A percentile compares a stretch with the other conserved stretches of the same genome.
Conservation (phyloP, 2,329 filamentous ascomycete genomes). For the Ascochyta pisi region DNA sequence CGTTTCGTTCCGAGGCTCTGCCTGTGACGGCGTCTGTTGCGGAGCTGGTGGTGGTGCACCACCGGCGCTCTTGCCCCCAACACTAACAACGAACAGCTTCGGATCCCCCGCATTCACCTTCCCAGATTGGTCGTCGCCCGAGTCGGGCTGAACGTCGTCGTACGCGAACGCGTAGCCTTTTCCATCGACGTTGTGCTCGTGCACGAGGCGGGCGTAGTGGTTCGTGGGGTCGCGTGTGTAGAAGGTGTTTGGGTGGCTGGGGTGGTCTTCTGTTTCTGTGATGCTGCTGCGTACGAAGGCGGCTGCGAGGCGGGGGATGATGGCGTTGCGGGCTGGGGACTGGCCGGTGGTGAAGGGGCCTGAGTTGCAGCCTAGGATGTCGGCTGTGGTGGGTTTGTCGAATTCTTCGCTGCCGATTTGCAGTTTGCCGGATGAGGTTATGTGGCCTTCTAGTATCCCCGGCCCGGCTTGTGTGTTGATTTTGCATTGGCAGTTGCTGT, state of each 20-base stretch:
- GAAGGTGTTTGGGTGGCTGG: slow-evolving; percentile 5
- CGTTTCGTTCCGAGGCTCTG: neutral
- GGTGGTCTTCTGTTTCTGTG: slow-evolving; percentile 1
- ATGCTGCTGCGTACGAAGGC: slow-evolving; percentile 10
- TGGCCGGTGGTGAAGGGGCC: slow-evolving; percentile 11
- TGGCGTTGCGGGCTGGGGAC: slow-evolving; percentile 10
- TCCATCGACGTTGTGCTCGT: slow-evolving; percentile 10
- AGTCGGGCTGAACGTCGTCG: slow-evolving; percentile 10
- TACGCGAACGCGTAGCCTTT: slow-evolving; percentile 17
- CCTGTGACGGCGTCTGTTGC: neutral
- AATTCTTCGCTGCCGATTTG: slow-evolving; percentile 12
- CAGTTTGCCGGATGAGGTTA: slow-evolving; percentile 6
- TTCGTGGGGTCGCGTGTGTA: slow-evolving; percentile 12
- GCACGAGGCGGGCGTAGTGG: slow-evolving; percentile 13
- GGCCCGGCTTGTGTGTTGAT: slow-evolving; percentile 11
- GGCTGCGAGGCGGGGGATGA: slow-evolving; percentile 12
- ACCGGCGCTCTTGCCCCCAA: slow-evolving; percentile 10
- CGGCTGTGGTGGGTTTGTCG: slow-evolving; percentile 10
- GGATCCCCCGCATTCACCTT: slow-evolving; percentile 17
- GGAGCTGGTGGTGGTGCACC: neutral
- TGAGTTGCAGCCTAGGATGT: slow-evolving; percentile 13
- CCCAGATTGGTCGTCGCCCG: slow-evolving; percentile 8
- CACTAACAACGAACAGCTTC: slow-evolving; percentile 3
- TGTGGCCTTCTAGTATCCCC: slow-evolving; percentile 4
- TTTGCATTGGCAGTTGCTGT: slow-evolving; percentile 5